Evolutionary conservation across 768 basidiomycete genomes (phyloP), one percentile per base, ranked within the genome.

Genomic region (Tylopilus sp.): DNA sequence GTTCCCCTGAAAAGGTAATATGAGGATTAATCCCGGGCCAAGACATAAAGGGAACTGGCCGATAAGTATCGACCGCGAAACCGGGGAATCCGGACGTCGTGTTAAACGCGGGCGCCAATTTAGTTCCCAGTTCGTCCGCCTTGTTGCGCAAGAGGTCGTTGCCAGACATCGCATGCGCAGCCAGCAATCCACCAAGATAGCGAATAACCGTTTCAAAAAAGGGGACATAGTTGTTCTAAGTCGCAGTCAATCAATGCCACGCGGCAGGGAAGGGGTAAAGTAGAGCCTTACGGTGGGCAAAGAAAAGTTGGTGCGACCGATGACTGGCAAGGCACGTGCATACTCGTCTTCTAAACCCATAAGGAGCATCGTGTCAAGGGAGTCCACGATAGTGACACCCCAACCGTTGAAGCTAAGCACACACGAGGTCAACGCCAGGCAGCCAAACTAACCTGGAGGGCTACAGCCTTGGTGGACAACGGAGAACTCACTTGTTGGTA

Each of bases 201-300:
- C 94, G 83, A 55, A 97, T 97, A 37, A 88, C 82, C 0, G 92
- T 95, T 73, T 95, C 89, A 55, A 90, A 91, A 66, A 85, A 88
- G 2, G 85, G 84, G 0, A 69, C 68, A 1, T 50, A 65, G 73
- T 57, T 67, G 69, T 59, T 68, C 59, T 52, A 45, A 70, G 34
- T n/a, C n/a, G n/a, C n/a, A n/a, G n/a, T n/a, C n/a, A n/a, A n/a
- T n/a, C n/a, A n/a, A n/a, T n/a, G n/a, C n/a, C n/a, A n/a, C n/a
- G n/a, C n/a, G 14, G 34, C 41, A 25, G 40, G 29, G 55, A 57
- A 10, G 2, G 26, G 12, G 30, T 5, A 7, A 17, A 11, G 21
- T 7, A 2, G 19, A 29, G 22, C 45, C 72, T 38, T 63, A 82
- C 83, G 41, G 71, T 47, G 7, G 76, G 63, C 13, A 79, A 64